Evolutionary conservation across 768 basidiomycete genomes (phyloP).

Genomic region (Coprinopsis cinerea): DNA sequence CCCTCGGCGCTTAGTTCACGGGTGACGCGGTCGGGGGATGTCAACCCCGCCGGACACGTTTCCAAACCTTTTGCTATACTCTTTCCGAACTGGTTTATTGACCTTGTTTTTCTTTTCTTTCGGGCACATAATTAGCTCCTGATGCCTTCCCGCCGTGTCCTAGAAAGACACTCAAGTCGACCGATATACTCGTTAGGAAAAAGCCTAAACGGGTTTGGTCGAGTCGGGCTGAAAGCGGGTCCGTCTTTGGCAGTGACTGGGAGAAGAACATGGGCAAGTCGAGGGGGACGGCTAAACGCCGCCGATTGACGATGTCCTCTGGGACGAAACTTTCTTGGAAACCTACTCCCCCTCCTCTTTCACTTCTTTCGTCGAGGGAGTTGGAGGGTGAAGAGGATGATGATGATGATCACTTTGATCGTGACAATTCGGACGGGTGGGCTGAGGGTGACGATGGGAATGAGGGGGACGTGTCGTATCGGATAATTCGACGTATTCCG

Average conservation of each 20-base stretch:
- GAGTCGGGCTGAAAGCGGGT: too few species aligned
- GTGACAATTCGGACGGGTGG: not conserved
- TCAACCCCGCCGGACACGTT: not conserved
- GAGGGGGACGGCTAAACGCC: too few species aligned
- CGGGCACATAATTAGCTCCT: not conserved
- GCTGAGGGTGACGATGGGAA: constrained; percentile 7
- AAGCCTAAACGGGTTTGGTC: not conserved
- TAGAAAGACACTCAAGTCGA: not conserved
- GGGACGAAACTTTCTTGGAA: not conserved
- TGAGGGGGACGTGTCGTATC: constrained; percentile 17
- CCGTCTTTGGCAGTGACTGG: too few species aligned
- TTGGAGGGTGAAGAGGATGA: not conserved
- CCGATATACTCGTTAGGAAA: not conserved
- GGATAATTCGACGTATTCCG: constrained; percentile 21
- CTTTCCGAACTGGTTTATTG: too few species aligned
- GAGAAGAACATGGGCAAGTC: too few species aligned
- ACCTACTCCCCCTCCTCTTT: not conserved
- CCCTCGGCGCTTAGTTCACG: not conserved
- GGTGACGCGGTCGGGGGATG: not conserved
- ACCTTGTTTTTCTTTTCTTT: not conserved
- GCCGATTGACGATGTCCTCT: too few species aligned
- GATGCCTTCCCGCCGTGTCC: not conserved
- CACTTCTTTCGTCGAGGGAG: too few species aligned
- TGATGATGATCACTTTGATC: not conserved
- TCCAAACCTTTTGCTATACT: too few species aligned